Evolutionary conservation across 192 early-diverging fungal genomes (phyloP).

Genomic region (Cladochytrium replicatum): DNA sequence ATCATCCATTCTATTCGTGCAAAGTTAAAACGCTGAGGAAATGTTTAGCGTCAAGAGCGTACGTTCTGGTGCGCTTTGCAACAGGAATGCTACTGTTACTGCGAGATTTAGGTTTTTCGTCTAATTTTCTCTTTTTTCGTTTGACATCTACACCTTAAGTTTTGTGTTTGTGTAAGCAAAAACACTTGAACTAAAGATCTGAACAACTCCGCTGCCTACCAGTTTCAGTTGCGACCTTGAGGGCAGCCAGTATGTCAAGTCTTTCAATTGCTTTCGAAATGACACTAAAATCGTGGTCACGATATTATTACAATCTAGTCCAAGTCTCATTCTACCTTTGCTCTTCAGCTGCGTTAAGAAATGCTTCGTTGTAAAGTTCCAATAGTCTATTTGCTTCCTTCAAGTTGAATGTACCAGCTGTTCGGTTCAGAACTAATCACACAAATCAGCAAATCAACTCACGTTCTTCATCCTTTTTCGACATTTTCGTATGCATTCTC

Average conservation of each 20-base stretch:
- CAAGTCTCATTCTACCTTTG: conserved; percentile 4
- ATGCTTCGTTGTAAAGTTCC: conserved; percentile 7
- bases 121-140: conserved; percentile 13
- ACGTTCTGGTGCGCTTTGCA: conserved; percentile 10
- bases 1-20: neutral
- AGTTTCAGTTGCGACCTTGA: neutral
- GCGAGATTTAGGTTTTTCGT: conserved; percentile 6
- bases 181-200: neutral
- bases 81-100: too few relatives aligned
- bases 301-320: neutral
- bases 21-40: conserved; percentile 1
- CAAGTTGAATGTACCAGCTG: too few relatives aligned
- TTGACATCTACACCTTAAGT: conserved; percentile 8
- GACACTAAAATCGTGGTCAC: neutral
- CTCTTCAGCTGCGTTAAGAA: conserved; percentile 9
- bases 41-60: neutral
- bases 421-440: too few relatives aligned
- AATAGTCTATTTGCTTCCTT: conserved; percentile 16
- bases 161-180: too few relatives aligned
- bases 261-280: conserved; percentile 1
- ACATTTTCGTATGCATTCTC: too few relatives aligned
- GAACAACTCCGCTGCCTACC: neutral
- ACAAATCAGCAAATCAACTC: too few relatives aligned
- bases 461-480: too few relatives aligned
- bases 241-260: conserved; percentile 2